Percentiles rank a stretch among this genome's conserved stretches.
phyloP scores from a whole-genome alignment of 208 protist genomes.

The Acanthamoeba royreba region DNA sequence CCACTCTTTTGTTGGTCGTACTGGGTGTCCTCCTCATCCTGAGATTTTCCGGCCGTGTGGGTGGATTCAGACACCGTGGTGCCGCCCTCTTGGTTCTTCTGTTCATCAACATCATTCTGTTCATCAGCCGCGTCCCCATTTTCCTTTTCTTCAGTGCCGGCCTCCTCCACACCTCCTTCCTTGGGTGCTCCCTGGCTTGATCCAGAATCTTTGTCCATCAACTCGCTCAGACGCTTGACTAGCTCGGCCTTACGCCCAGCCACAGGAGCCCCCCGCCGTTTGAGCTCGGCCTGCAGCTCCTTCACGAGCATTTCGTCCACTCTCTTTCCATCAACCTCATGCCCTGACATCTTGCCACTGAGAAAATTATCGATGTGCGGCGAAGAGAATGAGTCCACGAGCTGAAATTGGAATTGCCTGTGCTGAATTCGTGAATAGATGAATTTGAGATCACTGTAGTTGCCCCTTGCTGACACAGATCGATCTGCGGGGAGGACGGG shows the following conservation, averaged over 20 bases:
- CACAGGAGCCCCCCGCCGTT: not conserved
- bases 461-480: no score
- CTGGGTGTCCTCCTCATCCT: not conserved
- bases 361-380: no score
- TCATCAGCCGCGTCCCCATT: not conserved
- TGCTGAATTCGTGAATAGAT: no score
- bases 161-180: not conserved
- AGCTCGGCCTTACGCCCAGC: constrained; percentile 1
- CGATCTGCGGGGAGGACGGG: no score
- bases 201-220: not conserved
- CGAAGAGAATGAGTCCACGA: no score
- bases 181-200: not conserved
- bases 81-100: no score
- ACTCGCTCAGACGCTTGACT: not conserved
- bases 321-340: constrained; percentile 19
- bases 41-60: no score
- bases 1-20: not conserved
- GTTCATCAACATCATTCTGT: not conserved
- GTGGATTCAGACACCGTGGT: no score
- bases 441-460: no score
- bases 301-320: constrained; percentile 33
- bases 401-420: no score
- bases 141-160: not conserved
- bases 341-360: not conserved
- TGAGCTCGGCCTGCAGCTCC: constrained; percentile 17